phyloP scores from a whole-genome alignment of 352 stramenopile species.

The Phytophthora capsici region DNA sequence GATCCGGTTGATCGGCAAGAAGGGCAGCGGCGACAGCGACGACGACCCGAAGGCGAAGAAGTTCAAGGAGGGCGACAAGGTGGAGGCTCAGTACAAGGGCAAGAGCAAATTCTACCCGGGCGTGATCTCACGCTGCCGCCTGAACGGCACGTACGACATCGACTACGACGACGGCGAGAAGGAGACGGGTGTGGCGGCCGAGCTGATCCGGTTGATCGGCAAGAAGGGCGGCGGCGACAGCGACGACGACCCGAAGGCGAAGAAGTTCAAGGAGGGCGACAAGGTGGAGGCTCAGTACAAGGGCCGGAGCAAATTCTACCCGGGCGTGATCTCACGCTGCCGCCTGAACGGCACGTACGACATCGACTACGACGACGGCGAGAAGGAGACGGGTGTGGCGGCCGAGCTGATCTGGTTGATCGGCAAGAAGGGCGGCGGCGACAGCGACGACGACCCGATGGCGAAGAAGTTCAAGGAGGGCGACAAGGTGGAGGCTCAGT shows the following conservation, averaged over 20 bases:
- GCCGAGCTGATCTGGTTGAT: constrained; percentile 13
- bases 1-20: neutral
- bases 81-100: neutral
- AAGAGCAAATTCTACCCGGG: constrained; percentile 1
- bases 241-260: constrained; percentile 19
- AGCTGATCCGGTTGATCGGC: neutral
- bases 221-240: constrained; percentile 15
- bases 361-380: constrained; percentile 23
- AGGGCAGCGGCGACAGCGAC: neutral
- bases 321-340: constrained; percentile 19
- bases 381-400: constrained; percentile 23
- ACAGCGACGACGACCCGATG: constrained; percentile 22
- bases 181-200: neutral
- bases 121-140: neutral
- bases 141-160: neutral
- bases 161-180: neutral
- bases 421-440: constrained; percentile 11
- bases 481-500: constrained; percentile 24
- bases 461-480: constrained; percentile 23
- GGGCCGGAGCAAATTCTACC: constrained; percentile 24
- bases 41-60: neutral
- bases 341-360: constrained; percentile 24
- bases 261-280: constrained; percentile 24
- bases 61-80: neutral
- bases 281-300: constrained; percentile 25